Evolutionary conservation across 2,329 filamentous ascomycete genomes (phyloP).

Genomic region (Albifimbria verrucaria): DNA sequence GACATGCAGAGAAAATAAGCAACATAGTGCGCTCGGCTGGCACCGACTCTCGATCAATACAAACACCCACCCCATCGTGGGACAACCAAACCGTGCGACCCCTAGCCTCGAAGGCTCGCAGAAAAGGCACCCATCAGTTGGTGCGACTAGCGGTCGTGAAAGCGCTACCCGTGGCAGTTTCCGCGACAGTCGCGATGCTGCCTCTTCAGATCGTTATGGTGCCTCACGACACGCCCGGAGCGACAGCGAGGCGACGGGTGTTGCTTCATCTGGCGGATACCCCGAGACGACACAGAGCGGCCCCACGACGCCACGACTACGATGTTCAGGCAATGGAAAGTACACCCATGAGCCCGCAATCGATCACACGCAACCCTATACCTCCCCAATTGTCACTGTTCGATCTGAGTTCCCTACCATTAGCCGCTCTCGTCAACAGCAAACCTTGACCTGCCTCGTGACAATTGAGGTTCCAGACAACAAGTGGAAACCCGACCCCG

Average conservation of each 20-base stretch:
- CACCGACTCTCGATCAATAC: constrained; percentile 56
- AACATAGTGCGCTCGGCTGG: constrained; percentile 81
- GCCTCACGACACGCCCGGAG: constrained; percentile 64
- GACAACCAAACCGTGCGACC: constrained; percentile 58
- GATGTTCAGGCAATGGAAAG: constrained; percentile 96
- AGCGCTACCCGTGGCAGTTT: constrained; percentile 35
- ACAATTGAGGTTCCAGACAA: constrained; percentile 92
- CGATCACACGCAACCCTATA: constrained; percentile 77
- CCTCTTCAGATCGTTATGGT: constrained; percentile 41
- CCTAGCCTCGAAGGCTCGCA: constrained; percentile 45
- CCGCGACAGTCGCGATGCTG: constrained; percentile 48
- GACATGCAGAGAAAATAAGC: constrained; percentile 78
- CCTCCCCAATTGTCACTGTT: constrained; percentile 86
- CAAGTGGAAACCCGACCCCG: constrained; percentile 83
- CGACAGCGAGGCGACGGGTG: constrained; percentile 73
- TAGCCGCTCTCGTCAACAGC: constrained; percentile 86
- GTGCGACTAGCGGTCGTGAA: constrained; percentile 28
- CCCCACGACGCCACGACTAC: constrained; percentile 79
- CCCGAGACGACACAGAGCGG: constrained; percentile 70
- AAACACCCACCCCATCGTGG: constrained; percentile 64
- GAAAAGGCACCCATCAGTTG: constrained; percentile 23
- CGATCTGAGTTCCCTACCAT: constrained; percentile 96
- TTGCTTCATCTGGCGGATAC: constrained; percentile 75
- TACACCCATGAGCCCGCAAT: constrained; percentile 69
- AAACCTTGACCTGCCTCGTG: constrained; percentile 88